These are phyloP conservation scores for Salmacisia buchloeana DNA, from an alignment of 1,284 basidiomycete genomes.

Conservation along the genomic window DNA sequence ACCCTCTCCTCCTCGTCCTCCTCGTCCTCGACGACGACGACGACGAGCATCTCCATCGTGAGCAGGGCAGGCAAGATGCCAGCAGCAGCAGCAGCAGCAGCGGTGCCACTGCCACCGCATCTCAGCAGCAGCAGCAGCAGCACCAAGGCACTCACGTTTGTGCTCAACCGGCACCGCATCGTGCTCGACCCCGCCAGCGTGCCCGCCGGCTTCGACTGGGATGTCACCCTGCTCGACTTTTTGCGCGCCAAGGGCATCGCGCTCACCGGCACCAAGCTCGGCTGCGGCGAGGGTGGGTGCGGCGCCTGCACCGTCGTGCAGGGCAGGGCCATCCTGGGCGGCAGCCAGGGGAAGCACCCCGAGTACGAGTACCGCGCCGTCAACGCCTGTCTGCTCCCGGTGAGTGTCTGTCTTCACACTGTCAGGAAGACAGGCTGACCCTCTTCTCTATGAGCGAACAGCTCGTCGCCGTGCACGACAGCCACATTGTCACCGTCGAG, in stretches of 20 bases:
- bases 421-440: not conserved
- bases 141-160: conserved; percentile 27
- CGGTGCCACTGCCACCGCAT: not conserved
- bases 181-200: conserved; percentile 23
- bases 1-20: no score
- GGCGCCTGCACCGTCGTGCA: conserved; percentile 51
- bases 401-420: conserved; percentile 14
- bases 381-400: conserved; percentile 52
- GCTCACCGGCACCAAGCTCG: conserved; percentile 51
- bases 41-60: no score
- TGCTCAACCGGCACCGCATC: conserved; percentile 33
- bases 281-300: conserved; percentile 51
- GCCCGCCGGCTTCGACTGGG: conserved; percentile 31
- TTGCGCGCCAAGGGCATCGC: conserved; percentile 41
- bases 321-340: conserved; percentile 22
- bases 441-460: not conserved
- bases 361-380: conserved; percentile 46
- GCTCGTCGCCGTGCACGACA: conserved; percentile 46
- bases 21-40: no score
- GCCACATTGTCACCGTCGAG: conserved; percentile 51
- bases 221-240: conserved; percentile 49
- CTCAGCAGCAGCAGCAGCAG: not conserved
- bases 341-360: conserved; percentile 15
- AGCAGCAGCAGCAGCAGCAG: not conserved
- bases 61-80: no score